A percentile compares a stretch with the other conserved stretches of the same genome.
Conservation (phyloP, 352 stramenopile species). For the Pythium guiyangense region DNA sequence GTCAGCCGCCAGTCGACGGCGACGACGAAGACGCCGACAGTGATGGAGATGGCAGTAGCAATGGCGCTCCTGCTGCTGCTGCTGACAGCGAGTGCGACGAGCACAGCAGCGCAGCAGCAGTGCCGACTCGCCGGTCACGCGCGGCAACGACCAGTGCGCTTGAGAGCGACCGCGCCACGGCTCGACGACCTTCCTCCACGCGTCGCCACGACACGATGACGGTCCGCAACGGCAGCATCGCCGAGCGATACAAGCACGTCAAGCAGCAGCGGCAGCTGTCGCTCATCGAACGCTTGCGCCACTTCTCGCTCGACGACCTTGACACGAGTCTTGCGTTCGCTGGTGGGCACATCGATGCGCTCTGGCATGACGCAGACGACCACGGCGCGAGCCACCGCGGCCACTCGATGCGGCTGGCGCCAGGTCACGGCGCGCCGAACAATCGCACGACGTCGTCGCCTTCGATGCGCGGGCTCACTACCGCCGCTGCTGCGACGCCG, state of each 20-base stretch:
- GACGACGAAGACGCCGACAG: conserved; percentile 12
- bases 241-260: conserved; percentile 52
- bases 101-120: too few relatives aligned
- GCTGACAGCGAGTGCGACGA: too few relatives aligned
- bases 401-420: conserved; percentile 31
- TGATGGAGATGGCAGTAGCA: not conserved
- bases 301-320: conserved; percentile 55
- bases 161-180: conserved; percentile 29
- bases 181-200: conserved; percentile 39
- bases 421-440: conserved; percentile 18
- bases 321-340: conserved; percentile 37
- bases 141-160: conserved; percentile 10
- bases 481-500: conserved; percentile 15
- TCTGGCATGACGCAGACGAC: conserved; percentile 56
- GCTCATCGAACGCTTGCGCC: conserved; percentile 45
- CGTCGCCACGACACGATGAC: conserved; percentile 45
- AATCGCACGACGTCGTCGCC: conserved; percentile 15
- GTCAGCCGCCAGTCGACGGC: conserved; percentile 14
- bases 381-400: conserved; percentile 19
- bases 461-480: too few relatives aligned
- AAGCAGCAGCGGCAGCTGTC: conserved; percentile 44
- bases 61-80: too few relatives aligned
- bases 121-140: too few relatives aligned
- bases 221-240: conserved; percentile 46
- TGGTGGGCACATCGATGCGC: conserved; percentile 17